Evolutionary conservation across 1,284 basidiomycete species (phyloP), one percentile per base, ranked within the genome.

Genomic region (Pyrrhoderma lamaoense): DNA sequence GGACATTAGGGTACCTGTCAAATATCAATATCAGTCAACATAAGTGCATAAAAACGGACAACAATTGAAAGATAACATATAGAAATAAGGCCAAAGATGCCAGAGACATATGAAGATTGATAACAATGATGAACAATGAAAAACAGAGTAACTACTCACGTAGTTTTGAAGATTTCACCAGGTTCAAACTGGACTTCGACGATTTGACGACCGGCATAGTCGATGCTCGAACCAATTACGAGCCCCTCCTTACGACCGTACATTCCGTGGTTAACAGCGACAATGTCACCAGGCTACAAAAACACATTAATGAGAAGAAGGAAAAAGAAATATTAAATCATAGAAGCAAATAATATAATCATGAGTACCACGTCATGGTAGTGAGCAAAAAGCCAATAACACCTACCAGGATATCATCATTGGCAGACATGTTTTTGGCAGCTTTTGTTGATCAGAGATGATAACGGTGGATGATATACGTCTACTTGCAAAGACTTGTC

Each of bases 171-270:
- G 53, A 85, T 62, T 52, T 84, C 79, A 27, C 72, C 71, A 19
- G 74, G 69, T 57, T 88, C 84, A 49, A 89, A 76, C 63, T 86
- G 86, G 36, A 90, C 82, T 62, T 89, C 84, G 55, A 89, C 68
- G 57, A 89, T 75, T 68, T 86, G 83, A 51, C 86, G 80, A 52
- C 86, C 86, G 50, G 73, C 67, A 58, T 73, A 72, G 73, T 89
- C 86, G 51, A 77, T 62, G 67, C 84, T 80, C 31, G 82, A 76
- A 42, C 85, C 85, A 40, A 88, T 69, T 57, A 89, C 86, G 55
- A 89, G 76, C 50, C 87, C 87, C 61, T 89, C 85, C 62, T 74
- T 77, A 57, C 76, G 72, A 59, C 80, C 80, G 58, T 74, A 73
- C 36, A 65, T 47, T 44, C 77, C 77, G 61, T 86, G 76, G 60